A percentile compares a stretch with the other conserved stretches of the same genome.
Conservation (phyloP, 352 stramenopile species). For the Phytopythium ostracodes region DNA sequence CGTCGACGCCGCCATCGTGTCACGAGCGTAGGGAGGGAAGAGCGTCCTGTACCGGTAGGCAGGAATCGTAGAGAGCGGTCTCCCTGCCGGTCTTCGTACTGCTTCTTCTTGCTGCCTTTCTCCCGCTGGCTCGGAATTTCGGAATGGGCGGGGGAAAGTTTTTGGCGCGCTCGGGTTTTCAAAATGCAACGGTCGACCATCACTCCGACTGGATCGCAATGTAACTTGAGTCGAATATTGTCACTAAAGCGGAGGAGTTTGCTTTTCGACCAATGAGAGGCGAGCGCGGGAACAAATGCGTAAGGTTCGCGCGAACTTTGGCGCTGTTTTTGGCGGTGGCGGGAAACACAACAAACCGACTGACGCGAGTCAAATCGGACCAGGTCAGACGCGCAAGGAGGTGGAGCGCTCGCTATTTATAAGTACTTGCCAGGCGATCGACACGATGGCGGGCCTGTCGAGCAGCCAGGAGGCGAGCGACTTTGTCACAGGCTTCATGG, state of each 20-base stretch:
- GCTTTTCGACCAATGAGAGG: slow-evolving; percentile 6
- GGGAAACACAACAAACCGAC: background rate
- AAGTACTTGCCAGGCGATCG: too few species aligned
- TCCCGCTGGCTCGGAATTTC: slow-evolving; percentile 3
- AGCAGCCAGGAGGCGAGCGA: background rate
- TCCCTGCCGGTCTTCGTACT: too few species aligned
- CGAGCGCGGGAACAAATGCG: slow-evolving; percentile 8
- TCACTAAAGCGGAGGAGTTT: background rate
- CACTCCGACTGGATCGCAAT: slow-evolving; percentile 1
- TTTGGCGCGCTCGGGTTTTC: slow-evolving; percentile 7
- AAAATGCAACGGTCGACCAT: slow-evolving; percentile 2
- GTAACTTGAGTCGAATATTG: background rate
- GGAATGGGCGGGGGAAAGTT: slow-evolving; percentile 4
- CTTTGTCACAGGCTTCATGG: slow-evolving; percentile 5
- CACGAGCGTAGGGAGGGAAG: background rate
- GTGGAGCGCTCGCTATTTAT: background rate
- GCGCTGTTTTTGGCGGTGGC: background rate
- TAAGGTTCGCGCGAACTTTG: background rate
- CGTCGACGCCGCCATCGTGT: slow-evolving; percentile 3
- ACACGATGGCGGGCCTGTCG: background rate
- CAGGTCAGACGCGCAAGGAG: background rate
- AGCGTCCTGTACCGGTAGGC: background rate
- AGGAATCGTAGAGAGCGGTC: too few species aligned
- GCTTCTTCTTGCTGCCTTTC: too few species aligned
- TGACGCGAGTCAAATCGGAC: background rate